Evolutionary conservation across 2,329 filamentous ascomycete species (phyloP), one percentile per base, ranked within the genome.

Genomic region (Spiromastix sp.): DNA sequence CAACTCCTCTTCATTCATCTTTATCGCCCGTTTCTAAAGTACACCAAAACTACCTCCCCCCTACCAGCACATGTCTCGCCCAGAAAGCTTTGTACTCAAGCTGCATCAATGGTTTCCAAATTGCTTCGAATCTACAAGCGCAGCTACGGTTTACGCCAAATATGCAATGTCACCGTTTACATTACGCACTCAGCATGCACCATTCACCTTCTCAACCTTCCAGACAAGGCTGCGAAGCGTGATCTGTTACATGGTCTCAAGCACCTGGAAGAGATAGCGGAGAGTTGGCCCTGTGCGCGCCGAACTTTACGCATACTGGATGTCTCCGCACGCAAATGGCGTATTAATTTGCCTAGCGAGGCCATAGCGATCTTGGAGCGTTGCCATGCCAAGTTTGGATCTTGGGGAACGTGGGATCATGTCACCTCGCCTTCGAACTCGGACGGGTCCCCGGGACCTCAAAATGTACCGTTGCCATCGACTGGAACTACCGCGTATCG

Each of bases 91-190:
- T 95, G 89, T 60, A 91, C 86, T 0, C 82, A 89, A 51, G 87
- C 91, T 35, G 89, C 91, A 1, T 78, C 80, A 2, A 79, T 80
- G 44, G 91, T 96, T 37, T 95, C 87, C 0, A 96, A 95, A 52
- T 67, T 95, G n/a, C 80, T 95, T 63, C 79, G 91, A 1, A 65
- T 95, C 2, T 98, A 96, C 62, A 95, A 93, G 57, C 85, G 89
- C 47, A 80, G 80, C 1, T 93, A 94, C 57, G 85, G 89, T 7
- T 64, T 96, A 9, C 78, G 85, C 4, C 89, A 96, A 55, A 94
- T 98, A 21, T 93, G 85, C 62, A 96, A 96, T 51, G 85, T 96
- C 48, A 87, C 83, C 3, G 86, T 96, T 1, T 98, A 98, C 57
- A 95, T 96, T 61, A 72, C 83, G 0, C 89, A 96, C 56, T 91